phyloP scores from a whole-genome alignment of 2,329 filamentous ascomycete species.

The Plenodomus biglobosus region DNA sequence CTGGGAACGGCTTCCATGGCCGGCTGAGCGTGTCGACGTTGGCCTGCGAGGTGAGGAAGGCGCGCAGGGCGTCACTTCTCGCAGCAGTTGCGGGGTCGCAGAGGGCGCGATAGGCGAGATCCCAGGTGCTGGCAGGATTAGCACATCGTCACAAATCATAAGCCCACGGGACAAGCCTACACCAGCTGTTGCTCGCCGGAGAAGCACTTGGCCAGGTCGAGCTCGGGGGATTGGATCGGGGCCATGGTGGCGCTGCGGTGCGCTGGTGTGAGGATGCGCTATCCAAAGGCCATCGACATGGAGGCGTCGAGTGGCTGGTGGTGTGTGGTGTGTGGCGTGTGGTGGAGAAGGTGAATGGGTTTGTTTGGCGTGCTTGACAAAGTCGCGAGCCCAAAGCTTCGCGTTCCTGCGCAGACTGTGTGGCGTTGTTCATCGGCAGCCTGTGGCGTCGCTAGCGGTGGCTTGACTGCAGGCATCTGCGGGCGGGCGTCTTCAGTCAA shows the following conservation, averaged over 20 bases:
- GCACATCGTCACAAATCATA: neutral
- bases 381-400: conserved; percentile 20
- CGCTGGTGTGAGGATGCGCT: conserved; percentile 28
- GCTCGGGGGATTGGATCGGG: conserved; percentile 49
- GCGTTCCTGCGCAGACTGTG: conserved; percentile 17
- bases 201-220: conserved; percentile 82
- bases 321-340: conserved; percentile 17
- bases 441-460: conserved; percentile 6
- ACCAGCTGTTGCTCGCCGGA: conserved; percentile 77
- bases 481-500: neutral
- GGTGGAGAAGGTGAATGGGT: too few relatives aligned
- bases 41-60: conserved; percentile 71
- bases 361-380: conserved; percentile 28
- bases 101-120: conserved; percentile 57
- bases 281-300: conserved; percentile 43
- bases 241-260: conserved; percentile 44
- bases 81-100: conserved; percentile 51
- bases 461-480: conserved; percentile 3
- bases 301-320: conserved; percentile 11
- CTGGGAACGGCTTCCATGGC: conserved; percentile 68
- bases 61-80: conserved; percentile 51
- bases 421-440: conserved; percentile 16
- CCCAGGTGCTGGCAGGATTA: conserved; percentile 61
- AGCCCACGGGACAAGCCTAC: conserved; percentile 56
- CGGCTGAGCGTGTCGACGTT: conserved; percentile 68